phyloP scores from a whole-genome alignment of 1,284 basidiomycete genomes.

The Sporisorium exsertum region DNA sequence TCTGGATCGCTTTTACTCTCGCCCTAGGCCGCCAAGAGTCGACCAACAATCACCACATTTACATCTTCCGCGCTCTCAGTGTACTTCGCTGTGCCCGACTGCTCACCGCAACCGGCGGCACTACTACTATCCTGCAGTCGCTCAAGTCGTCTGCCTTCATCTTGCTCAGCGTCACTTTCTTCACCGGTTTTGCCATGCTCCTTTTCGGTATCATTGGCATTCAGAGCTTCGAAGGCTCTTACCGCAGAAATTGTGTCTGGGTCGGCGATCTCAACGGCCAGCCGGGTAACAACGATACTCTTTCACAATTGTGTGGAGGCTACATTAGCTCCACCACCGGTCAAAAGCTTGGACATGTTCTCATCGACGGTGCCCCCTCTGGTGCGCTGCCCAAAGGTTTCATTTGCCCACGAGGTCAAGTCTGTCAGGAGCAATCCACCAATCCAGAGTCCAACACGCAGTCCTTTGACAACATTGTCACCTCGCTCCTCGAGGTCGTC shows the following conservation, averaged over 20 bases:
- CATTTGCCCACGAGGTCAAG: slow-evolving; percentile 66
- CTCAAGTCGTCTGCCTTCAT: slow-evolving; percentile 90
- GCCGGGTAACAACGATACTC: slow-evolving; percentile 55
- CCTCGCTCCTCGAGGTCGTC: slow-evolving; percentile 83
- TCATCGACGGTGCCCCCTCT: slow-evolving; percentile 30
- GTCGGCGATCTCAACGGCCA: slow-evolving; percentile 55
- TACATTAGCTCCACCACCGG: slow-evolving; percentile 33
- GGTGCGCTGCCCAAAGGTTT: slow-evolving; percentile 60
- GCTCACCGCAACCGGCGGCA: slow-evolving; percentile 89
- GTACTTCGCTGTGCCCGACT: slow-evolving; percentile 86
- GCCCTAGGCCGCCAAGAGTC: slow-evolving; percentile 78
- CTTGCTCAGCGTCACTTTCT: slow-evolving; percentile 87
- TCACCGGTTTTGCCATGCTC: slow-evolving; percentile 88
- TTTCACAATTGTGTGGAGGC: slow-evolving; percentile 65
- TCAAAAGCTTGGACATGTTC: slow-evolving; percentile 32
- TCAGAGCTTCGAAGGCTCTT: slow-evolving; percentile 67
- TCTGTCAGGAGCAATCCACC: slow-evolving; percentile 64
- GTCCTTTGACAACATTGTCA: slow-evolving; percentile 92
- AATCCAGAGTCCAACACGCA: slow-evolving; percentile 80
- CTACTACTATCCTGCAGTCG: slow-evolving; percentile 91
- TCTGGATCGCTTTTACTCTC: slow-evolving; percentile 82
- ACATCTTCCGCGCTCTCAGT: slow-evolving; percentile 88
- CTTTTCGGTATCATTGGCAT: slow-evolving; percentile 77
- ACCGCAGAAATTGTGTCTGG: slow-evolving; percentile 66
- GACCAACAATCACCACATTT: slow-evolving; percentile 77